Evolutionary conservation across 345 rosid genomes (phyloP), one percentile per base, ranked within the genome.

Genomic region (Brassica juncea): DNA sequence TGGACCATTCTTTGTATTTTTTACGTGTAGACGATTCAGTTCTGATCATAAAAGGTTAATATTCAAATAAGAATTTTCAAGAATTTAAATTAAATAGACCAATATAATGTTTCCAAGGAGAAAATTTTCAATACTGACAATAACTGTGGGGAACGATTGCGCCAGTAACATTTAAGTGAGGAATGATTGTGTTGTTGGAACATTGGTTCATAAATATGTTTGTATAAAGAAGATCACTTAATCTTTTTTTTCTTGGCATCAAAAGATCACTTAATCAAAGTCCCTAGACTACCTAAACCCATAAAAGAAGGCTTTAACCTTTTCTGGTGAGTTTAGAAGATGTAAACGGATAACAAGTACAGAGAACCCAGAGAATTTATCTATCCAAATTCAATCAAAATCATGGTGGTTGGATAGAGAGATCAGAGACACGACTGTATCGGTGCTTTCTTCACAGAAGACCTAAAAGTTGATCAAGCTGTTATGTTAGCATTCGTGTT

Each of bases 321-420:
- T 80, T 88, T 85, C 85, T 88, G 25, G 90, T 85, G 8, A 92
- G 84, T 62, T 92, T 85, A 72, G 89, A 84, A 0, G 94, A 83
- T 7, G 88, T 67, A 66, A 88, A 90, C 0, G 83, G 86, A 71
- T 84, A 78, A 12, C 85, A 86, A 81, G 93, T 88, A 9, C 78
- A 77, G 10, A 90, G 82, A 77, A 92, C 86, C 0, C 94, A 88
- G 54, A 92, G 83, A 77, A 86, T 85, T 5, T 32, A 19, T 19
- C 74, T 92, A 93, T 14, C 84, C 94, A 84, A 90, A 94, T 69
- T 84, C 97, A 66, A 85, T 61, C 77, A 89, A 71, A 34, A 84
- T 92, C 80, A 44, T 44, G 52, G 52, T 44, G n/a, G 52, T 44
- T 44, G 52, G 52, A 44, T 44, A 44, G n/a, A 44, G 52, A 44